phyloP scores from a whole-genome alignment of 208 protist genomes.

The Tritrichomonas musculus region DNA sequence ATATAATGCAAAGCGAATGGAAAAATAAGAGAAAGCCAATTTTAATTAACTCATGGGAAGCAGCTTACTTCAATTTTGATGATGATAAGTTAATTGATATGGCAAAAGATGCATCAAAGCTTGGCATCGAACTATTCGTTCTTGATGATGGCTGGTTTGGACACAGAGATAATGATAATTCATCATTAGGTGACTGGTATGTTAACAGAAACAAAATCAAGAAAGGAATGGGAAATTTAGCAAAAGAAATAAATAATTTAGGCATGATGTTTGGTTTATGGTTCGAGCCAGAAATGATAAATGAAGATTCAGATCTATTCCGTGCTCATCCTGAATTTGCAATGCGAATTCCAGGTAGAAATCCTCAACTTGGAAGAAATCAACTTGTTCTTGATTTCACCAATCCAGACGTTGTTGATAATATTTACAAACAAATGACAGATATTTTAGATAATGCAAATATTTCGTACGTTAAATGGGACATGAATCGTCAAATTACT shows the following conservation, averaged over 20 bases:
- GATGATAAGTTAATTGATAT: neutral
- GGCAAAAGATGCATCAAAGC: neutral
- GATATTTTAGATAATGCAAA: neutral
- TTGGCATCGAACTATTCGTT: neutral
- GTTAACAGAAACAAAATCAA: neutral
- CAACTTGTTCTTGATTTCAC: neutral
- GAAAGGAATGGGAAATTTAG: neutral
- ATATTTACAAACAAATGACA: neutral
- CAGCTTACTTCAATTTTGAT: neutral
- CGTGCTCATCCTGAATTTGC: neutral
- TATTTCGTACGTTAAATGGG: neutral
- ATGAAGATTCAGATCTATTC: neutral
- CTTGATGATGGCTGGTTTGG: neutral
- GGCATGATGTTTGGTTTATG: neutral
- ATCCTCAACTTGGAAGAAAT: neutral
- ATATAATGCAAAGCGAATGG: neutral
- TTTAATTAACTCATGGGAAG: neutral
- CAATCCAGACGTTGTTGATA: neutral
- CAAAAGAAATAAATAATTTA: neutral
- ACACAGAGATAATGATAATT: neutral
- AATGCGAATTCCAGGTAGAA: neutral
- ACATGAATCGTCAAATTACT: neutral
- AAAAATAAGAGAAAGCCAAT: neutral
- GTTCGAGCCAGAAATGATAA: neutral
- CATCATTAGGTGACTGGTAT: neutral